These are phyloP conservation scores for Apiotrichum domesticum DNA, from an alignment of 1,284 basidiomycete species.

Conservation along the genomic window DNA sequence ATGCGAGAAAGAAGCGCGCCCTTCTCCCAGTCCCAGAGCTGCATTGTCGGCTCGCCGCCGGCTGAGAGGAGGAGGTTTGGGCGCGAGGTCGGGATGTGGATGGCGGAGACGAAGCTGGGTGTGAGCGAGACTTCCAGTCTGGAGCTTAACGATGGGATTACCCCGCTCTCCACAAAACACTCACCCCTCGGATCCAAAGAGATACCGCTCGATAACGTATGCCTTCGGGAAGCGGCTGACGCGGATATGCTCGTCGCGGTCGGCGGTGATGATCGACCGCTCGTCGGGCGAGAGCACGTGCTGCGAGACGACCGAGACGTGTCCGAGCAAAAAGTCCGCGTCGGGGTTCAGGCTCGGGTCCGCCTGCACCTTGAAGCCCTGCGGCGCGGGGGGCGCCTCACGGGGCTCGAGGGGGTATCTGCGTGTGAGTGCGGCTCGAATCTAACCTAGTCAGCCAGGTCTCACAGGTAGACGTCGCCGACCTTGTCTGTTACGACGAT, in stretches of 20 bases:
- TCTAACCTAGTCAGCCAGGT: neutral
- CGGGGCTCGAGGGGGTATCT: constrained; percentile 53
- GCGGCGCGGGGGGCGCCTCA: constrained; percentile 35
- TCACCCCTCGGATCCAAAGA: constrained; percentile 75
- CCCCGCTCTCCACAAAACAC: constrained; percentile 25
- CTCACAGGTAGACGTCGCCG: constrained; percentile 40
- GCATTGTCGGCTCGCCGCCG: constrained; percentile 73
- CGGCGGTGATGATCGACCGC: constrained; percentile 72
- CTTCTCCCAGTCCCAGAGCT: constrained; percentile 72
- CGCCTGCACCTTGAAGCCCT: constrained; percentile 56
- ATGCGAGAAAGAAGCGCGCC: constrained; percentile 57
- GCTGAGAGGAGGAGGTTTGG: constrained; percentile 63
- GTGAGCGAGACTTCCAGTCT: no score
- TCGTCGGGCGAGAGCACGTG: constrained; percentile 64
- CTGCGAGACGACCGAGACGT: constrained; percentile 72
- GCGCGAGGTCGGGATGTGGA: constrained; percentile 59
- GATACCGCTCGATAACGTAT: constrained; percentile 73
- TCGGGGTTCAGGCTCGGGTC: constrained; percentile 58
- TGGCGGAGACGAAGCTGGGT: constrained; percentile 69
- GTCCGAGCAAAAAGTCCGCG: constrained; percentile 48
- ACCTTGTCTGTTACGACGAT: constrained; percentile 43
- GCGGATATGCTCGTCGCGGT: constrained; percentile 87
- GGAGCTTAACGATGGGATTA: no score
- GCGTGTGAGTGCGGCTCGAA: neutral
- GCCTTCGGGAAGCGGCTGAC: constrained; percentile 83